A percentile compares a stretch with the other conserved stretches of the same genome.
Evolutionary conservation across 2,329 filamentous ascomycete genomes (phyloP).

Genomic region (Aspergillus fischeri): DNA sequence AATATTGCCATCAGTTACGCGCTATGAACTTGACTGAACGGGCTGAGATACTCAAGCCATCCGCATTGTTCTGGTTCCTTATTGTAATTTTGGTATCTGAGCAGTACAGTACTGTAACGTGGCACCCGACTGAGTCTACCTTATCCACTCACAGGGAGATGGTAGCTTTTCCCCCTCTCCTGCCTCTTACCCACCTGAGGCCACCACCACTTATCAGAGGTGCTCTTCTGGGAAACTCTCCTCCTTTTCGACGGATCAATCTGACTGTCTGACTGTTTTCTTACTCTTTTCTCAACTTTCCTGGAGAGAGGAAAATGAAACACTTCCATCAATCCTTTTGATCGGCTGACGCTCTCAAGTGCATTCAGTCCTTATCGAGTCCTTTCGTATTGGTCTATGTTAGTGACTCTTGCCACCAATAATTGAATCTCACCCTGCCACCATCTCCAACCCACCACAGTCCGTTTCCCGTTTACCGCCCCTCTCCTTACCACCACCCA

Average conservation of each 20-base stretch:
- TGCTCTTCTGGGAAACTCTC: slow-evolving; percentile 8
- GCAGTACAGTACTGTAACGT: background rate
- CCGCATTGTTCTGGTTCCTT: too few species aligned
- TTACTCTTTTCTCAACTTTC: background rate
- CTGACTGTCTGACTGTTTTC: background rate
- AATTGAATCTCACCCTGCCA: background rate
- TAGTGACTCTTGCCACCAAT: background rate
- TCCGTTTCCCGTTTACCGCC: slow-evolving; percentile 8
- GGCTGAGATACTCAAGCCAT: background rate
- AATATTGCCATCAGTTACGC: background rate
- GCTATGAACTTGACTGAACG: background rate
- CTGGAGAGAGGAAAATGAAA: background rate
- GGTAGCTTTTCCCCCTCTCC: background rate
- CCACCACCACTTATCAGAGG: slow-evolving; percentile 7
- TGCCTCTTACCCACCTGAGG: slow-evolving; percentile 3
- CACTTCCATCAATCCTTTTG: background rate
- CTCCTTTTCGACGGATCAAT: background rate
- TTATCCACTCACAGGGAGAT: too few species aligned
- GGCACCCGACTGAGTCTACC: too few species aligned
- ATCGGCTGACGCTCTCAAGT: background rate
- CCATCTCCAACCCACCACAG: background rate
- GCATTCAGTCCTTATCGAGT: slow-evolving; percentile 3
- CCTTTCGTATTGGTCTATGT: background rate
- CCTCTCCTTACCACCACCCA: background rate
- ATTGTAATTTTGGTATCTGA: background rate